Base-by-base conservation (phyloP, 2,329 filamentous ascomycete species). In the Trichophyton rubrum region DNA sequence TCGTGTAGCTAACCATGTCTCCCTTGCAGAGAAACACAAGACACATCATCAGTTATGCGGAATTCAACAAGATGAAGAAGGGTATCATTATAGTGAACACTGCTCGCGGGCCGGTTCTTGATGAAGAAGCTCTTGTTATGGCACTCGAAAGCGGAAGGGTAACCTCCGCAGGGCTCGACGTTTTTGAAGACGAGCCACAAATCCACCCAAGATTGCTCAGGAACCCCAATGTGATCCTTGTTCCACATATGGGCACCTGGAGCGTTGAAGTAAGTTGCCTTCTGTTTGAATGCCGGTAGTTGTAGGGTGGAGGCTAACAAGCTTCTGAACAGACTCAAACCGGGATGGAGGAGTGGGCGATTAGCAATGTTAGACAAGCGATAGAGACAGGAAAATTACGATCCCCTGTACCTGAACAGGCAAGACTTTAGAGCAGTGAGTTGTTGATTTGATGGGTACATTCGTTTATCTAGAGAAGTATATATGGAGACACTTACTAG, bases 221-320 rank as follows among this genome's bases (percentile, higher is more conserved):
- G 15, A 91, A 92, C 69, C 82, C 83, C 1, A 81, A 83, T 66
- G 88, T 89, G 22, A 78, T 92, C 67, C 78, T 95, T 30, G 75
- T 95, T 40, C 90, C 90, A 58, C 90, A 95, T 72, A 88, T 95
- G 87, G 89, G 89, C 0, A 95, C 90, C 0, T 90, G 82, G 80
- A 92, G 88, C 0, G 76, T 84, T 30, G 89, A 87, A 76, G 73
- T 75, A 62, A 65, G 69, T 68, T n/a, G 8, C 13, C 45, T 5
- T 35, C 20, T 4, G 9, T 22, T 55, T 55, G 27, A 4, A 35
- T 49, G 22, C 53, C 53, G 15, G 33, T 40, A 8, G 8, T 6
- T 20, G n/a, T 30, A 15, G 47, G 27, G 20, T 33, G 30, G 24
- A 45, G n/a, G 56, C 56, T 63, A 24, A 63, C 38, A 17, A 8